A percentile compares a stretch with the other conserved stretches of the same genome.
Evolutionary conservation across 805 yeast genomes (phyloP).

Genomic region (Yarrowia yakushimensis): DNA sequence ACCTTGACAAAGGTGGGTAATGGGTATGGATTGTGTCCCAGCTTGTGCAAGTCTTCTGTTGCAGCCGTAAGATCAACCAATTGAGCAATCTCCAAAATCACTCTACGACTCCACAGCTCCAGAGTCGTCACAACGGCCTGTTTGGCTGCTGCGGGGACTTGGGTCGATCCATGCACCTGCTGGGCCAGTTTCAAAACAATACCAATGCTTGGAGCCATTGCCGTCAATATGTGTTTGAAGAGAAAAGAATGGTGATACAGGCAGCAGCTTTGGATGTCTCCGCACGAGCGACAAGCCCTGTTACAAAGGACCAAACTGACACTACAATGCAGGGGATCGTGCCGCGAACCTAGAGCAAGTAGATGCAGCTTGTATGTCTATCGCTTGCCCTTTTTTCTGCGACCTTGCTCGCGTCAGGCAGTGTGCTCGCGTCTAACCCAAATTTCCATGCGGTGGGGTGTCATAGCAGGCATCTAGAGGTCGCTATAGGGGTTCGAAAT

Average conservation of each 20-base stretch:
- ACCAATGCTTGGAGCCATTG: conserved; percentile 1
- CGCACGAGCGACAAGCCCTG: not conserved
- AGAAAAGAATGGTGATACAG: not conserved
- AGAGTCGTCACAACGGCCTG: not conserved
- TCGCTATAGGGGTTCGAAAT: not conserved
- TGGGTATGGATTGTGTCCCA: conserved; percentile 5
- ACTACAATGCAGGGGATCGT: not conserved
- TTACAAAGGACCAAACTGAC: not conserved
- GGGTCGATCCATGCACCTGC: not conserved
- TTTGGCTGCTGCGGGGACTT: not conserved
- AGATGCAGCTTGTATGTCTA: not conserved
- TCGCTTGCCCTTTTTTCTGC: not conserved
- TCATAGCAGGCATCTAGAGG: no score
- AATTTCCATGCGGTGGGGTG: not conserved
- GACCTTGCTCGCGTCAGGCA: conserved; percentile 15
- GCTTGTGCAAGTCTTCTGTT: not conserved
- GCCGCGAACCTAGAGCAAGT: not conserved
- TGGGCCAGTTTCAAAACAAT: conserved; percentile 3
- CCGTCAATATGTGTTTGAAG: not conserved
- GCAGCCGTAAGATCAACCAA: not conserved
- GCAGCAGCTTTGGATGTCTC: not conserved
- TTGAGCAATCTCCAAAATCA: conserved; percentile 1
- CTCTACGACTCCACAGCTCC: conserved; percentile 20
- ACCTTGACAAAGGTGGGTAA: not conserved
- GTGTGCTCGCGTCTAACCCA: not conserved